phyloP scores from a whole-genome alignment of 1,284 basidiomycete genomes.

The Neonothopanus nambi region DNA sequence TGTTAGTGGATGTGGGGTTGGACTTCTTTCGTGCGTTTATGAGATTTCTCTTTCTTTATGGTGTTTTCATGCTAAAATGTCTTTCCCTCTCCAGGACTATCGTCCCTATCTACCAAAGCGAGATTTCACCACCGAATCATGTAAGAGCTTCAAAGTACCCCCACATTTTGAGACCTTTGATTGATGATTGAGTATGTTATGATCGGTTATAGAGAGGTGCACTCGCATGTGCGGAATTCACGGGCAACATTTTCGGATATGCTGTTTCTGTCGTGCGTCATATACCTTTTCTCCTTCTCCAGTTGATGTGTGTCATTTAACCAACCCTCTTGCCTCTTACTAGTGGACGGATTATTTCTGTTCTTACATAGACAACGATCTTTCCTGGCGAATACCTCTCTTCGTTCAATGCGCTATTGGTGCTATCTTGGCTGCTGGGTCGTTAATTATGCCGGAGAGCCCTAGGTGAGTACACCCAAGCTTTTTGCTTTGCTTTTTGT shows the following conservation, averaged over 20 bases:
- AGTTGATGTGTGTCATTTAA: background rate
- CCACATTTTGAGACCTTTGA: too few species aligned
- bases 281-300: slow-evolving; percentile 7
- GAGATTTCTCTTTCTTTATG: background rate
- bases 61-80: background rate
- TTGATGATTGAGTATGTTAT: too few species aligned
- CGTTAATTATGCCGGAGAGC: slow-evolving; percentile 91
- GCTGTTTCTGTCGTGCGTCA: slow-evolving; percentile 83
- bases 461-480: slow-evolving; percentile 65
- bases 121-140: slow-evolving; percentile 93
- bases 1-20: slow-evolving; percentile 91
- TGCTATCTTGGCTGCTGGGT: slow-evolving; percentile 79
- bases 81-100: slow-evolving; percentile 66
- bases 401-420: slow-evolving; percentile 90
- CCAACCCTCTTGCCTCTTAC: slow-evolving; percentile 8
- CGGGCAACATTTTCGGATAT: slow-evolving; percentile 92
- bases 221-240: slow-evolving; percentile 96
- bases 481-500: background rate
- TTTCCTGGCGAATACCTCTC: slow-evolving; percentile 84
- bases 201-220: slow-evolving; percentile 63
- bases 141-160: slow-evolving; percentile 48
- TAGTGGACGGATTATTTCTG: slow-evolving; percentile 96
- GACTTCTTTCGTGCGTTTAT: slow-evolving; percentile 77
- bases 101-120: slow-evolving; percentile 96
- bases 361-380: slow-evolving; percentile 82